Base-by-base conservation (phyloP, 2,329 filamentous ascomycete species). In the Fusarium sp. region DNA sequence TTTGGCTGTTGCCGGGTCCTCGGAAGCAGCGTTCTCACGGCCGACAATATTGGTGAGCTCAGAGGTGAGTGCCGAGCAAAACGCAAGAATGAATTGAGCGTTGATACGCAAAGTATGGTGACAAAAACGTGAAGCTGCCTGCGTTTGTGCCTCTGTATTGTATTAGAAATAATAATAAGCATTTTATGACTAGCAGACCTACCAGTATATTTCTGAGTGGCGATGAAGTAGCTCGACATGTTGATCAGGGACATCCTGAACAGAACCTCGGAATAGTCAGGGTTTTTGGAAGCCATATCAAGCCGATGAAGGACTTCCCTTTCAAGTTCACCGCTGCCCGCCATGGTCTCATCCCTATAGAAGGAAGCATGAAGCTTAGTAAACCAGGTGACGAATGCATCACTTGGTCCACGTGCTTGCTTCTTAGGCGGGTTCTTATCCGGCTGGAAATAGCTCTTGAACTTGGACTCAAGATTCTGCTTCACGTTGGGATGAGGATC, bases 231-330 rank as follows among this genome's bases (percentile, higher is more conserved):
- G 12, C 95, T 94, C 11, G 94, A 91, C 70, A 98, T 93, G 78
- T 97, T 98, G 75, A 96, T 90, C 49, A 98, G 85, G 11, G 94
- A 89, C 82, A 98, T 92, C 80, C 95, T 96, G 71, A 93, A 88
- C 35, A 98, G 81, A 18, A 90, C 88, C 18, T 87, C 87, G 49
- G 91, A 89, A 55, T 92, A 86, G 4, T 89, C 87, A 15, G 90
- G 87, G 70, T 91, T 90, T 79, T 93, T 94, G 35, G 96, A 85
- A 36, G 94, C 90, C 74, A 93, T 89, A 54, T 91, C 89, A 42
- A 98, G 85, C 56, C 95, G 92, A 76, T 92, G 91, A 69, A 98
- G 86, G 18, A 98, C 93, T 80, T 98, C 94, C 66, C 90, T 90
- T 82, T 98, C 95, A 35, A 98, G 85, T 80, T 97, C 95, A 61